phyloP scores from a whole-genome alignment of 352 stramenopile species.

The Phytophthora nicotianae region DNA sequence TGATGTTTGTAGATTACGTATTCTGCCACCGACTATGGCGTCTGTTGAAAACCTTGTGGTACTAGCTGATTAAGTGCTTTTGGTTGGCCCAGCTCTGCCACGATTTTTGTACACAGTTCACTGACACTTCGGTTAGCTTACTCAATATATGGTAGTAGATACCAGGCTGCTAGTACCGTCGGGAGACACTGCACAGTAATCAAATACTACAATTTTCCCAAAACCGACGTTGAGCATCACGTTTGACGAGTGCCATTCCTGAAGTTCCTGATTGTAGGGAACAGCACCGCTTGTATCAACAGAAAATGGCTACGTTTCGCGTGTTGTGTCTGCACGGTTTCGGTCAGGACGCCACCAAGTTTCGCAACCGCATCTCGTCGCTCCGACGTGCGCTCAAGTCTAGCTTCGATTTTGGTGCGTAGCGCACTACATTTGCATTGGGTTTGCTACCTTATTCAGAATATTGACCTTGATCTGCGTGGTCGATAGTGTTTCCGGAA shows the following conservation, averaged over 20 bases:
- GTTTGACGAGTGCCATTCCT: constrained; percentile 14
- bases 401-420: constrained; percentile 77
- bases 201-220: constrained; percentile 24
- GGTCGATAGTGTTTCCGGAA: constrained; percentile 62
- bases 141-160: background rate
- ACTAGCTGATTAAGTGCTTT: constrained; percentile 8
- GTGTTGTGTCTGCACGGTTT: constrained; percentile 87
- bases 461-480: constrained; percentile 7
- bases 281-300: background rate
- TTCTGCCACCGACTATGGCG: background rate
- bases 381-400: constrained; percentile 77
- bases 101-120: constrained; percentile 1
- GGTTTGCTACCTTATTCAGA: background rate
- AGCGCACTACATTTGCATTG: background rate
- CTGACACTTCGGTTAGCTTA: background rate
- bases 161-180: background rate
- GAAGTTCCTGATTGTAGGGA: constrained; percentile 22
- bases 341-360: constrained; percentile 71
- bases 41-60: background rate
- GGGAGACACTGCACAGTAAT: constrained; percentile 21
- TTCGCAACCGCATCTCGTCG: constrained; percentile 73
- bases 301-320: constrained; percentile 52
- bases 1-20: background rate
- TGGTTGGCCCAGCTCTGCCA: constrained; percentile 4
- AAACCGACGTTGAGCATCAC: constrained; percentile 4